These are phyloP conservation scores for Mortierella polycephala DNA, from an alignment of 371 early-diverging fungal genomes.

Conservation along the genomic window DNA sequence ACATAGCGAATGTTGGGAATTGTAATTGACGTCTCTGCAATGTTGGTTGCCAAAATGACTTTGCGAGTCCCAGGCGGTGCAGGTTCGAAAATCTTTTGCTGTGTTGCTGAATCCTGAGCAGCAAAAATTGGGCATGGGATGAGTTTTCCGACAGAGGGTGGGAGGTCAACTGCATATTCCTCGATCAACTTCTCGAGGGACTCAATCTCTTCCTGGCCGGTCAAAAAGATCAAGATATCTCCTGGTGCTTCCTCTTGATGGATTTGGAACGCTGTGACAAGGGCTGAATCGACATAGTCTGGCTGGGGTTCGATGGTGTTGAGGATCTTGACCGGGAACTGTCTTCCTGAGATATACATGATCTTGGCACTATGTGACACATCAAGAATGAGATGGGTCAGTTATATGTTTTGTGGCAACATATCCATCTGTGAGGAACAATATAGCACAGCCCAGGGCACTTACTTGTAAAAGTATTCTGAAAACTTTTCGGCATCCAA, in stretches of 20 bases:
- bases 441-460: no score
- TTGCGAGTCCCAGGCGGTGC: conserved; percentile 90
- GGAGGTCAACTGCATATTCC: conserved; percentile 79
- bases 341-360: conserved; percentile 86
- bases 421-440: no score
- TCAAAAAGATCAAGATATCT: conserved; percentile 91
- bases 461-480: conserved; percentile 79
- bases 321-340: conserved; percentile 88
- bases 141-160: conserved; percentile 73
- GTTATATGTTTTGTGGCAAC: no score
- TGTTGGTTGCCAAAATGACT: conserved; percentile 96
- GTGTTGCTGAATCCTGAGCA: conserved; percentile 90
- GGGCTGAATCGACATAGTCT: conserved; percentile 92
- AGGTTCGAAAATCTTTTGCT: conserved; percentile 91
- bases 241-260: conserved; percentile 88
- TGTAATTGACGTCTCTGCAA: conserved; percentile 99
- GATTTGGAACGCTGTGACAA: conserved; percentile 88
- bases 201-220: conserved; percentile 91
- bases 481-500: conserved; percentile 93
- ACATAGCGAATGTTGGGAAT: conserved; percentile 98
- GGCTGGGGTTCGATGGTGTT: conserved; percentile 81
- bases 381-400: no score
- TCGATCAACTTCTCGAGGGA: conserved; percentile 81
- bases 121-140: conserved; percentile 93
- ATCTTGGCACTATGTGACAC: conserved; percentile 77